Evolutionary conservation across 2,329 filamentous ascomycete genomes (phyloP).

Genomic region (Colletotrichum sp.): DNA sequence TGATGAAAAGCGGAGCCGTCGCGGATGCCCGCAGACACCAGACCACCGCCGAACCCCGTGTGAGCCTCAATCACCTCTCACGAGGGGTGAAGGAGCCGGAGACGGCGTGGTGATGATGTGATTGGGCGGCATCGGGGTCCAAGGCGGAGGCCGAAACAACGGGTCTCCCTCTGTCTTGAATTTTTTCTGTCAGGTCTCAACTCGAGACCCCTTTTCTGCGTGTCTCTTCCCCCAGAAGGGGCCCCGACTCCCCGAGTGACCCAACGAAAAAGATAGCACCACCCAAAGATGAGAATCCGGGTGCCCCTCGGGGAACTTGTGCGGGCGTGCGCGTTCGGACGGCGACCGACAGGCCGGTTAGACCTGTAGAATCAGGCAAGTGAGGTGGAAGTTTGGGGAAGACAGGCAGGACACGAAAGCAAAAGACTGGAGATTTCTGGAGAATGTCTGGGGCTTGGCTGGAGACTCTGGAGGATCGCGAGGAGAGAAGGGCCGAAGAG

Average conservation of each 20-base stretch:
- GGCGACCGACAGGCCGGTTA: constrained; percentile 14
- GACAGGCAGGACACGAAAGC: not conserved
- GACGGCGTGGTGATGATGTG: not conserved
- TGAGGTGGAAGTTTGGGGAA: not conserved
- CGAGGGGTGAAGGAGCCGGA: not conserved
- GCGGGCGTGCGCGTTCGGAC: constrained; percentile 8
- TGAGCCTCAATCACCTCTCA: constrained; percentile 5
- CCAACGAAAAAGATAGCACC: not conserved
- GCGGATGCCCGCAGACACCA: not conserved
- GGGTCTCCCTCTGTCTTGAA: not conserved
- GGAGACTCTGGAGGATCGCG: not conserved
- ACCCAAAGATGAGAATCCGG: not conserved
- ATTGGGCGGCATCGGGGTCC: not conserved
- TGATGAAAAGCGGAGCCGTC: not conserved
- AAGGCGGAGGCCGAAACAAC: constrained; percentile 6
- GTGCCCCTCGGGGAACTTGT: constrained; percentile 8
- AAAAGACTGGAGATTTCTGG: constrained; percentile 17
- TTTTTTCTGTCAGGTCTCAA: not conserved
- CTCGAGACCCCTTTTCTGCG: not conserved
- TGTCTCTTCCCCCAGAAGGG: not conserved
- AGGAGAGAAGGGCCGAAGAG: constrained; percentile 19
- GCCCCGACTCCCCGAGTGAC: not conserved
- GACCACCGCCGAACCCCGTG: not conserved
- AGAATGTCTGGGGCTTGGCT: constrained; percentile 19
- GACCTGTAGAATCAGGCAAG: constrained; percentile 10